Base-by-base conservation (phyloP, 345 rosid species). In the Gossypium thurberi region DNA sequence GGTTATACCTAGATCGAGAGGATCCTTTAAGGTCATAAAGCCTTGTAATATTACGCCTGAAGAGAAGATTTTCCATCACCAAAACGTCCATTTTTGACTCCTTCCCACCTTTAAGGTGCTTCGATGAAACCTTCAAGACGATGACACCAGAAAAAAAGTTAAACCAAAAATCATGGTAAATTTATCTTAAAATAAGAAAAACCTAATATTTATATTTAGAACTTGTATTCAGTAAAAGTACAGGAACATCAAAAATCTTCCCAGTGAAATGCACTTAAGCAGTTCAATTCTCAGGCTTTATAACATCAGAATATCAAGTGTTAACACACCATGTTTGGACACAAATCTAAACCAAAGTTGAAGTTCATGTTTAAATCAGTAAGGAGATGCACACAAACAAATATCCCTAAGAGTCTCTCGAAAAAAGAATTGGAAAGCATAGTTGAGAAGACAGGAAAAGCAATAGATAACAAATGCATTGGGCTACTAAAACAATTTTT, bases 21-120 rank as follows among this genome's bases (percentile, higher is more conserved):
- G 99, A 95, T 75, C 99, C 99, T 75, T 95, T 95, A 51, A 95
- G 92, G 77, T 95, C 98, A 78, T 95, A 95, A 65, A 95, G 91
- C 76, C 94, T 85, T 52, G 89, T 78, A 79, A 95, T 80, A 58
- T 85, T 89, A 53, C 94, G 90, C 82, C 84, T 78, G 48, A 87
- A 92, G 44, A 95, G 87, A 81, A 95, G 97, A 83, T 95, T 95
- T 84, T 95, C 99, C 94, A 95, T 95, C 71, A 92, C 98, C 80
- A 95, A 84, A 60, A 95, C 93, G 69, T 91, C 98, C 90, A 91
- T 92, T 77, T 91, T 95, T 10, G 88, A 80, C 85, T 95, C 99
- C 82, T 79, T 95, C 71, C 98, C 98, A 80, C 97, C 94, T 85
- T 88, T 95, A 53, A 87, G 75, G 72, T 91, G 90, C 84, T 95